Percentiles rank a stretch among this genome's conserved stretches.
Evolutionary conservation across 495 filamentous ascomycete genomes (phyloP).

Genomic region (Podospora pseudopauciseta): DNA sequence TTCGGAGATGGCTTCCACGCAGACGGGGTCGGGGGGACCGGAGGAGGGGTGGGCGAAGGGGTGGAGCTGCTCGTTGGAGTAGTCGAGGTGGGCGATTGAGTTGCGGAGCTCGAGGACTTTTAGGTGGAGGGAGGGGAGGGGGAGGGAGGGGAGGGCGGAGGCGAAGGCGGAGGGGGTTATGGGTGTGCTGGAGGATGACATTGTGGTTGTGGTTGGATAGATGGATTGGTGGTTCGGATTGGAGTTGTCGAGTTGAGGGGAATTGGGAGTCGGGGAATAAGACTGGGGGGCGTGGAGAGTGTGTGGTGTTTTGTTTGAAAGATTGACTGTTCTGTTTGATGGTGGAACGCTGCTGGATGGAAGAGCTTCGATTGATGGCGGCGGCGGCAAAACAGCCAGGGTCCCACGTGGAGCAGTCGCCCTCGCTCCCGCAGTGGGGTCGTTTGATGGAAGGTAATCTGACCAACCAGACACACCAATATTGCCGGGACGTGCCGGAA

Average conservation of each 20-base stretch:
- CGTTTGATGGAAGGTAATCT: background rate
- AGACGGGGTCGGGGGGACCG: constrained; percentile 54
- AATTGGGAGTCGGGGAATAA: background rate
- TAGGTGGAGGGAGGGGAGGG: constrained; percentile 65
- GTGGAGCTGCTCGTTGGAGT: constrained; percentile 70
- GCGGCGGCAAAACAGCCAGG: background rate
- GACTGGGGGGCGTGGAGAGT: background rate
- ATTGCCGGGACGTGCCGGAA: background rate
- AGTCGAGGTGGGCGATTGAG: constrained; percentile 73
- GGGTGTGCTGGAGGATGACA: constrained; percentile 50
- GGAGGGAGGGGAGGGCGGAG: constrained; percentile 67
- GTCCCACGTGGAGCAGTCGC: background rate
- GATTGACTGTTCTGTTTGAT: background rate
- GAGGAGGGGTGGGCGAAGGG: constrained; percentile 47
- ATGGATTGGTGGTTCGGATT: background rate
- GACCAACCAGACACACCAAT: background rate
- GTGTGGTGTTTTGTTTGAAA: background rate
- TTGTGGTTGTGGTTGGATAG: constrained; percentile 17
- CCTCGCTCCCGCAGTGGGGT: background rate
- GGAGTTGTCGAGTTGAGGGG: background rate
- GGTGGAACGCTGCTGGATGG: background rate
- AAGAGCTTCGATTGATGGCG: background rate
- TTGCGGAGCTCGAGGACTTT: constrained; percentile 83
- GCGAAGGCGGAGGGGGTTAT: constrained; percentile 64
- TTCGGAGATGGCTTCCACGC: constrained; percentile 66